Conservation (phyloP, 306 rosid species). For the Gastrolobium bilobum region DNA sequence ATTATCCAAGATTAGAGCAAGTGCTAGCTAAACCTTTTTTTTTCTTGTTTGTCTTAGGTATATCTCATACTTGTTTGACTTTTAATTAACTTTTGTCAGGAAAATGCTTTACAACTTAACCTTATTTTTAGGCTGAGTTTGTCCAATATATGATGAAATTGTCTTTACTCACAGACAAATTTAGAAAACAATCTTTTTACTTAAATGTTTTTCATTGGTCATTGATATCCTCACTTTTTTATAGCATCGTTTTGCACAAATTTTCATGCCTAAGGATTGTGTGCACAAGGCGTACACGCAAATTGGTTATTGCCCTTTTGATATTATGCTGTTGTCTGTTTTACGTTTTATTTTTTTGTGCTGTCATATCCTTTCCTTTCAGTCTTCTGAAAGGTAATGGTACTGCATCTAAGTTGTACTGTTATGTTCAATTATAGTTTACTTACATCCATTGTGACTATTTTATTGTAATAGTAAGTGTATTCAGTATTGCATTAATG, state of each 20-base stretch:
- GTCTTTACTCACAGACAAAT: background rate
- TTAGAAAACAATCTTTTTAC: background rate
- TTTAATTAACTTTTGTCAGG: background rate
- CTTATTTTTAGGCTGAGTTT: conserved; percentile 1
- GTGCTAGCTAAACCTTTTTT: background rate
- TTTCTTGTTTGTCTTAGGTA: background rate
- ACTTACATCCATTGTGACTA: background rate
- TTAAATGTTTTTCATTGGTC: background rate
- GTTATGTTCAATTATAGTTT: background rate
- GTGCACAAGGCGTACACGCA: background rate
- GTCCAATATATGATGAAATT: background rate
- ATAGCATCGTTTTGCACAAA: background rate
- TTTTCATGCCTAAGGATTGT: background rate
- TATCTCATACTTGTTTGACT: background rate
- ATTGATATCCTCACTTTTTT: background rate
- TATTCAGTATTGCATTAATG: background rate
- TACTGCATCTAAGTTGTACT: background rate
- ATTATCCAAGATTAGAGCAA: conserved; percentile 14
- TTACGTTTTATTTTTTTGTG: background rate
- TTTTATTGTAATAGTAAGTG: background rate
- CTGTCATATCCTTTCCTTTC: background rate
- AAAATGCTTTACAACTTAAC: background rate
- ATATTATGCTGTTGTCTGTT: background rate
- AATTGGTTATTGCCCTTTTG: background rate
- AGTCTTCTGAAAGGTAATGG: background rate